Base-by-base conservation (phyloP, 257 asterid genomes). In the Phtheirospermum japonicum region DNA sequence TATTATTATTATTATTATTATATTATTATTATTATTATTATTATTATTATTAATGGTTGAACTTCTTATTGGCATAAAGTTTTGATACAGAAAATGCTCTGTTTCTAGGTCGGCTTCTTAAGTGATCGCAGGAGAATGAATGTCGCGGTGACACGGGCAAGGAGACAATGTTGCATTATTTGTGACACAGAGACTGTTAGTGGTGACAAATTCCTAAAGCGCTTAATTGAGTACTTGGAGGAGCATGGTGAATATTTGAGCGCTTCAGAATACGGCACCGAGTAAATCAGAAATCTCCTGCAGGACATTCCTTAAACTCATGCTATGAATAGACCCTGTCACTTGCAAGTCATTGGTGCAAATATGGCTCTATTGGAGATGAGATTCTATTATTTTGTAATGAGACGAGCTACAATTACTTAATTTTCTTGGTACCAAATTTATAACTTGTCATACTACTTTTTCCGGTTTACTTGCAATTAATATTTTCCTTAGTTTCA, bases 61-160 rank as follows among this genome's bases (percentile, higher is more conserved):
- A 23, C 28, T 1, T 23, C 28, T 23, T 23, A 23, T 23, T 23
- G 28, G 3, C 28, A 23, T 23, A 23, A 23, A 23, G 28, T 23
- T 23, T 23, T 23, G 28, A 23, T 23, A 23, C 28, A 70, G 52
- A 37, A 32, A 17, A 33, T 57, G n/a, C 11, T 42, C 63, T 64
- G 13, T 61, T 64, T 61, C 57, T 75, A 89, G 99, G 96, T 89
- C 83, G 99, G 99, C 17, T 92, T 92, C 75, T 76, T 92, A 73
- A 85, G 97, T 67, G 99, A 92, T 63, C 89, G 72, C 20, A 79
- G 97, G 77, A 83, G 97, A 78, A 86, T 89, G 99, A 92, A 92
- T 75, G 99, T 89, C 20, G 97, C 97, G 9, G 99, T 92, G 75
- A 89, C 97, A 4, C 88, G 99, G 70, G 96, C 97, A 61, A 89